Percentiles rank a stretch among this genome's conserved stretches.
Evolutionary conservation across 1,284 basidiomycete genomes (phyloP).

Genomic region (Rhodotorula sp.): DNA sequence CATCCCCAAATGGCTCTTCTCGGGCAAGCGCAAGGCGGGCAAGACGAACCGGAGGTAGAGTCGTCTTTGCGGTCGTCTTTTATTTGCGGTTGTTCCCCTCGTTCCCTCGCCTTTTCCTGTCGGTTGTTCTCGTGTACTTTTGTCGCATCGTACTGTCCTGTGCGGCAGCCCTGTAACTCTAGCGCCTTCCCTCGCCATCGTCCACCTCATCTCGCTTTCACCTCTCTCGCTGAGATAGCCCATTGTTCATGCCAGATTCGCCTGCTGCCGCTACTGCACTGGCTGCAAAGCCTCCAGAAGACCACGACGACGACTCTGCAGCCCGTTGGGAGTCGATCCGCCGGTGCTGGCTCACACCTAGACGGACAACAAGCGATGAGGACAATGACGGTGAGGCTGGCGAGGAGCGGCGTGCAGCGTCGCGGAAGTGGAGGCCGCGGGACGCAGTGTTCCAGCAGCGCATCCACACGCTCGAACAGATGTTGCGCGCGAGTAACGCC

Average conservation of each 20-base stretch:
- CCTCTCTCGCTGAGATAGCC: no score
- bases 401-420: background rate
- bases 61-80: background rate
- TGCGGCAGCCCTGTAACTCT: no score
- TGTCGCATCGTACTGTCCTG: no score
- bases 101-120: background rate
- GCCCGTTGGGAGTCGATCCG: background rate
- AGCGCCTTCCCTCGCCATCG: no score
- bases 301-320: background rate
- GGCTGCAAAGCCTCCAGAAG: no score
- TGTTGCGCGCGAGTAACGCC: constrained; percentile 13
- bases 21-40: constrained; percentile 57
- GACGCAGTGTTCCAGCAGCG: constrained; percentile 19
- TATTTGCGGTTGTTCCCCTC: background rate
- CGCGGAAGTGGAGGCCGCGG: background rate
- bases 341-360: background rate
- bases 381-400: background rate
- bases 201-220: no score
- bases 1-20: constrained; percentile 47
- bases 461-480: constrained; percentile 15
- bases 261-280: no score
- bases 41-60: constrained; percentile 74
- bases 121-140: background rate
- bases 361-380: background rate
- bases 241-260: no score